These are phyloP conservation scores for Rhodosporidiobolus odoratus DNA, from an alignment of 768 basidiomycete species.

Conservation along the genomic window DNA sequence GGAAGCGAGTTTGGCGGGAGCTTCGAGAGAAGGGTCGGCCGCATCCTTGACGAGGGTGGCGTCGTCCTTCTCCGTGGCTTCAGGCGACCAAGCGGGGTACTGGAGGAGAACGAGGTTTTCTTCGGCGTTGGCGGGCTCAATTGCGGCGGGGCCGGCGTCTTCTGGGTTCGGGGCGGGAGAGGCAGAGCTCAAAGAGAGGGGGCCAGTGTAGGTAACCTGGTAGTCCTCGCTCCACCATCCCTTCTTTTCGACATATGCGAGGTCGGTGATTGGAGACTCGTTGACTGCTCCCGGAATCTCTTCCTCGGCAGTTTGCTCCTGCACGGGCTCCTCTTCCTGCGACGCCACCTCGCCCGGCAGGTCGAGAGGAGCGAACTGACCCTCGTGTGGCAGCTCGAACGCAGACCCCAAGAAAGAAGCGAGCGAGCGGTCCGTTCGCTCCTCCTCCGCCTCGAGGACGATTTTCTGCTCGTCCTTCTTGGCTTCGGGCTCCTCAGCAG, in stretches of 20 bases:
- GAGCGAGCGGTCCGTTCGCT: neutral
- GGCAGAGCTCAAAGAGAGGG: neutral
- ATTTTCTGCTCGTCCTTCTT: slow-evolving; percentile 5
- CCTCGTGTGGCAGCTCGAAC: neutral
- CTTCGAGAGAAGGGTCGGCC: neutral
- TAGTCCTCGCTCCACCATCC: slow-evolving; percentile 27
- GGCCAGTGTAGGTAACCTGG: neutral
- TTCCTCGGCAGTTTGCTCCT: neutral
- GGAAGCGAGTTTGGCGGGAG: neutral
- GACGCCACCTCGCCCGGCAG: slow-evolving; percentile 7
- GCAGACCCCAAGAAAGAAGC: slow-evolving; percentile 5
- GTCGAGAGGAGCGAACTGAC: neutral
- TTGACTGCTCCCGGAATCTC: slow-evolving; percentile 4
- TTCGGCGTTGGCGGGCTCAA: neutral
- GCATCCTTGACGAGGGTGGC: neutral
- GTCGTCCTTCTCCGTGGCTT: neutral
- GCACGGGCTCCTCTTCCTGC: slow-evolving; percentile 6
- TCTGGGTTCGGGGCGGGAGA: neutral
- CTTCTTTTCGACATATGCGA: slow-evolving; percentile 15
- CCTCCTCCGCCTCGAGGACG: neutral
- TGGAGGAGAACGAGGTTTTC: neutral
- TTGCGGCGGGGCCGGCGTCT: slow-evolving; percentile 7
- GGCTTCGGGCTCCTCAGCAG: neutral
- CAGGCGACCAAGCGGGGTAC: neutral
- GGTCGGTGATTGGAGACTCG: slow-evolving; percentile 16